Conservation (phyloP, 495 filamentous ascomycete genomes). For the Trichoderma reesei region DNA sequence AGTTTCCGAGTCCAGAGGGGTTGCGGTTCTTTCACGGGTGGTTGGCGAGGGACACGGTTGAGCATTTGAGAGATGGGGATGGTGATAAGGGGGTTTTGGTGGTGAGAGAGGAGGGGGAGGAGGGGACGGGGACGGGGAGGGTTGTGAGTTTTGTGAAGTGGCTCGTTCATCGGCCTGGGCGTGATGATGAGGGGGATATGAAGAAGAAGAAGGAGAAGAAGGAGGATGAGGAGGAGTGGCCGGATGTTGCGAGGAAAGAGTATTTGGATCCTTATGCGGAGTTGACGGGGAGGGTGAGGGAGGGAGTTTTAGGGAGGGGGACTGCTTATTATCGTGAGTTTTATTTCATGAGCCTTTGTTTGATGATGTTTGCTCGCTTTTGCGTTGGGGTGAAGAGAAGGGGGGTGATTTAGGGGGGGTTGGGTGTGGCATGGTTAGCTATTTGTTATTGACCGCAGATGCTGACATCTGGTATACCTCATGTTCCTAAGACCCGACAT, state of each 20-base stretch:
- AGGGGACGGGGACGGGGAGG: conserved; percentile 13
- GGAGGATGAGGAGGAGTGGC: conserved; percentile 14
- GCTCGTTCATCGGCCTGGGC: conserved; percentile 15
- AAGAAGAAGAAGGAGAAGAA: not conserved
- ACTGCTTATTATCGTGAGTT: conserved; percentile 21
- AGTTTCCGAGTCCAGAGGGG: conserved; percentile 30
- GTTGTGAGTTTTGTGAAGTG: conserved; percentile 33
- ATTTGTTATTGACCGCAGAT: no score
- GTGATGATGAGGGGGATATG: not conserved
- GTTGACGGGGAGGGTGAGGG: conserved; percentile 24
- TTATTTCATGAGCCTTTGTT: conserved; percentile 12
- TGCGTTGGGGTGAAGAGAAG: not conserved
- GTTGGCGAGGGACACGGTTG: conserved; percentile 20
- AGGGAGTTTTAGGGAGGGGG: conserved; percentile 18
- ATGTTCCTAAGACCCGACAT: conserved; percentile 27
- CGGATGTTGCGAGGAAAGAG: conserved; percentile 17
- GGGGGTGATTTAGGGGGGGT: no score
- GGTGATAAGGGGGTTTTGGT: conserved; percentile 26
- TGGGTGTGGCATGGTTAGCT: no score
- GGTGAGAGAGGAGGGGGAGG: conserved; percentile 22
- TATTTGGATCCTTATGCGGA: conserved; percentile 26
- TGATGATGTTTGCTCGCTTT: not conserved
- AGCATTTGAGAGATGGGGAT: conserved; percentile 17
- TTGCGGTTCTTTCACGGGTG: conserved; percentile 17
- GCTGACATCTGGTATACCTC: no score